Percentiles rank a stretch among this genome's conserved stretches.
Evolutionary conservation across 2,329 filamentous ascomycete genomes (phyloP).

Genomic region (Trichophyton mentagrophytes): DNA sequence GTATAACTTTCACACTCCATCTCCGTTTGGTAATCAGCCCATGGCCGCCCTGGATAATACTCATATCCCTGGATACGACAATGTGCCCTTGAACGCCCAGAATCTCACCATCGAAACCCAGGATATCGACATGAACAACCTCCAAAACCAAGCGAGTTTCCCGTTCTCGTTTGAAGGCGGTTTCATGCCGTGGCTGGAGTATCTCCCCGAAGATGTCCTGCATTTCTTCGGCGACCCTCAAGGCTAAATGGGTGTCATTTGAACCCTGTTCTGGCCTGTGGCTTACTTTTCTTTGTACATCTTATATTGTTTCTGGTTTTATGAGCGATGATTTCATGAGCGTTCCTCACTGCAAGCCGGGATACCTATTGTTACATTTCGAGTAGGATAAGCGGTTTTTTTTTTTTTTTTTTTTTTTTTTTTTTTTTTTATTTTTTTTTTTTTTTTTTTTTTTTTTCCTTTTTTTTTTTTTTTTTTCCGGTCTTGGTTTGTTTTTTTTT

Average conservation of each 20-base stretch:
- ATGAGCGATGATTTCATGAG: constrained; percentile 3
- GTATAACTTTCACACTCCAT: background rate
- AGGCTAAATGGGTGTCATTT: constrained; percentile 1
- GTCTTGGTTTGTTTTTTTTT: too few relatives aligned
- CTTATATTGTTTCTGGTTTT: background rate
- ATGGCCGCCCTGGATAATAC: background rate
- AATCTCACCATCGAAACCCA: constrained; percentile 53
- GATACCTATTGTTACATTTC: background rate
- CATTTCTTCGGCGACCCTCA: constrained; percentile 38
- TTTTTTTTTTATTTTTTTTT: too few relatives aligned
- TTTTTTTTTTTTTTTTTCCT: too few relatives aligned
- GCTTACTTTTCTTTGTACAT: background rate
- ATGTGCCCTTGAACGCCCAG: background rate
- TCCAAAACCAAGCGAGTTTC: constrained; percentile 34
- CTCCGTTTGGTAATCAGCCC: background rate
- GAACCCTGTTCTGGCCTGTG: background rate
- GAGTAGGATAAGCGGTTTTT: background rate
- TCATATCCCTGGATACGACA: background rate
- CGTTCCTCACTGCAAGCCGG: background rate
- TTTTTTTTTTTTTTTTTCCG: too few relatives aligned
- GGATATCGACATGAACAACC: constrained; percentile 59
- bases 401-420: too few relatives aligned
- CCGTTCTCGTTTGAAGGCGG: constrained; percentile 39
- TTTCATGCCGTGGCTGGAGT: constrained; percentile 64
- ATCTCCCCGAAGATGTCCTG: constrained; percentile 54